phyloP scores from a whole-genome alignment of 2,329 filamentous ascomycete genomes.

The Stemphylium vesicarium region DNA sequence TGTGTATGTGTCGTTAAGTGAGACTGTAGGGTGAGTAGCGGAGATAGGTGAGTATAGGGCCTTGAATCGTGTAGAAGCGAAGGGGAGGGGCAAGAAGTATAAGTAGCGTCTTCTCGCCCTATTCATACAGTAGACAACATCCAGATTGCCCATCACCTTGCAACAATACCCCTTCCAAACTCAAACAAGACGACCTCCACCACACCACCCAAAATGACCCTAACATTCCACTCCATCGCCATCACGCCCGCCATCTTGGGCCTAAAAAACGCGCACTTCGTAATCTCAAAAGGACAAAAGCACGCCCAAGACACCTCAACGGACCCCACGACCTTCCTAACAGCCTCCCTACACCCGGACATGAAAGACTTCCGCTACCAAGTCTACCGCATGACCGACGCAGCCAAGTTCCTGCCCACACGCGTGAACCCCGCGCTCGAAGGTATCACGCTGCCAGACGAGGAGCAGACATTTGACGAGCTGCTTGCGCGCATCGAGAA shows the following conservation, averaged over 20 bases:
- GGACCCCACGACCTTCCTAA: constrained; percentile 46
- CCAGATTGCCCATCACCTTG: too few relatives aligned
- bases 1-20: too few relatives aligned
- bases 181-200: background rate
- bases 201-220: constrained; percentile 22
- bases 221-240: constrained; percentile 43
- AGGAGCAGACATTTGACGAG: constrained; percentile 58
- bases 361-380: constrained; percentile 61
- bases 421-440: constrained; percentile 49
- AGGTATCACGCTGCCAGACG: constrained; percentile 46
- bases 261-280: constrained; percentile 51
- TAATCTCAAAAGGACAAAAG: constrained; percentile 55
- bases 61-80: too few relatives aligned
- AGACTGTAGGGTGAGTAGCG: too few relatives aligned
- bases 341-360: constrained; percentile 55
- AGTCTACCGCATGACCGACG: constrained; percentile 54
- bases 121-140: too few relatives aligned
- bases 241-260: constrained; percentile 53
- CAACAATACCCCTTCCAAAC: too few relatives aligned
- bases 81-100: too few relatives aligned
- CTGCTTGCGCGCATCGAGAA: constrained; percentile 56
- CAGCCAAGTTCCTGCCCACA: constrained; percentile 49
- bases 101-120: too few relatives aligned
- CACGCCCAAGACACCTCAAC: constrained; percentile 50
- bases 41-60: too few relatives aligned